A percentile compares a stretch with the other conserved stretches of the same genome.
These are phyloP conservation scores for Wickerhamiella allomyrinae DNA, from an alignment of 805 yeast species.

Conservation along the genomic window DNA sequence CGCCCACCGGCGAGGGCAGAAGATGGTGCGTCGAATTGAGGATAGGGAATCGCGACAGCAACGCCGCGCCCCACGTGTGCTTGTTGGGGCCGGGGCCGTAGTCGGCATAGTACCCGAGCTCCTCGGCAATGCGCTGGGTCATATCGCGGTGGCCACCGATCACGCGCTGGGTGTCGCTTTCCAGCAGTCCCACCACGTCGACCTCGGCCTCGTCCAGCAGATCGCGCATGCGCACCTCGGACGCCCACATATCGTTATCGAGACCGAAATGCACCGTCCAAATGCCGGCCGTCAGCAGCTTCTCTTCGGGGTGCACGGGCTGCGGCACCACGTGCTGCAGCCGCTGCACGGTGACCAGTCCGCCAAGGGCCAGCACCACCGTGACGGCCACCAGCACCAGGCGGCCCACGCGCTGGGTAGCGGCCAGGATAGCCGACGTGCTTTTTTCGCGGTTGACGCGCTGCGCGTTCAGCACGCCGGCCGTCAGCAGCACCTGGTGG, in stretches of 20 bases:
- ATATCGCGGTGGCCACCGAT: slow-evolving; percentile 93
- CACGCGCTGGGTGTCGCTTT: slow-evolving; percentile 84
- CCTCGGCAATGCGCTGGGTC: slow-evolving; percentile 83
- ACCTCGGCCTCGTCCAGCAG: slow-evolving; percentile 73
- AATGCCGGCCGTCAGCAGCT: slow-evolving; percentile 81
- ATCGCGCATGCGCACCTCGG: slow-evolving; percentile 78
- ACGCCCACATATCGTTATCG: slow-evolving; percentile 97
- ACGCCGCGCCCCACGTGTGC: slow-evolving; percentile 96
- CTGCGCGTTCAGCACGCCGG: slow-evolving; percentile 34
- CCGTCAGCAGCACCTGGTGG: slow-evolving; percentile 38
- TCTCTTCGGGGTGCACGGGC: slow-evolving; percentile 54
- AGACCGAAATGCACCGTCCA: slow-evolving; percentile 98
- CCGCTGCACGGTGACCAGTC: slow-evolving; percentile 41
- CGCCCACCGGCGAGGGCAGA: slow-evolving; percentile 94
- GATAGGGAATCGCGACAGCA: slow-evolving; percentile 89
- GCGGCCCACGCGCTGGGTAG: slow-evolving; percentile 16
- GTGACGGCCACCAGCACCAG: slow-evolving; percentile 21
- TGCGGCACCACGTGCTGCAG: slow-evolving; percentile 46
- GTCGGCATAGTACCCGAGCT: slow-evolving; percentile 86
- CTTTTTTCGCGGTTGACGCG: slow-evolving; percentile 2
- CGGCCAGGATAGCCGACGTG: slow-evolving; percentile 11
- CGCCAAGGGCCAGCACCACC: slow-evolving; percentile 32
- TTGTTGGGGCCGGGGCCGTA: slow-evolving; percentile 96
- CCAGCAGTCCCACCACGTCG: slow-evolving; percentile 82
- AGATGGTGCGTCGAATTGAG: slow-evolving; percentile 79